Percentiles rank a stretch among this genome's conserved stretches.
Evolutionary conservation across 2,329 filamentous ascomycete genomes (phyloP).

Genomic region (Monosporascus sp.): DNA sequence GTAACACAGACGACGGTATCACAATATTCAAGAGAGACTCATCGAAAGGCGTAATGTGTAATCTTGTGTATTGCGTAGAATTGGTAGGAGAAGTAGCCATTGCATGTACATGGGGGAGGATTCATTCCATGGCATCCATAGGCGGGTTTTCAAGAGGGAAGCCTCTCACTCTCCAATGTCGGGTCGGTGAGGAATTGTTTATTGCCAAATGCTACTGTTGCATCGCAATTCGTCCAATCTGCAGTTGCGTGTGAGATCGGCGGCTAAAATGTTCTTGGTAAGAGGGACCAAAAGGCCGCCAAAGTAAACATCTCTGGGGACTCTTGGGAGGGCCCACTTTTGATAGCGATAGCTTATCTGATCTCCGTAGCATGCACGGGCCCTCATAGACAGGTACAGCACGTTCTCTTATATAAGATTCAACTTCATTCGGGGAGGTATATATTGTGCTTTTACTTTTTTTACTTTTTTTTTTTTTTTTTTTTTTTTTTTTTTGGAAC

Average conservation of each 20-base stretch:
- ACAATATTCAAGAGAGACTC: conserved; percentile 66
- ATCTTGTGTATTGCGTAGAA: conserved; percentile 41
- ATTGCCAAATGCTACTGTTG: not conserved
- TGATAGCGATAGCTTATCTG: not conserved
- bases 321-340: not conserved
- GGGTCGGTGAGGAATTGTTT: not conserved
- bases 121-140: not conserved
- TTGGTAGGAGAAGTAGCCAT: conserved; percentile 4
- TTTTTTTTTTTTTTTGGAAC: conserved; percentile 15
- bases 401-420: not conserved
- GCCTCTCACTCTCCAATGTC: not conserved
- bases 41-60: conserved; percentile 87
- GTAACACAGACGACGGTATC: conserved; percentile 61
- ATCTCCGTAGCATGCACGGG: conserved; percentile 5
- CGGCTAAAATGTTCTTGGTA: not conserved
- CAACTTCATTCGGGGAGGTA: not conserved
- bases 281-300: not conserved
- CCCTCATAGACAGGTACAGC: conserved; percentile 1
- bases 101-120: not conserved
- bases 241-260: not conserved
- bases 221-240: not conserved
- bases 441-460: not conserved
- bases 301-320: no score
- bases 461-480: no score
- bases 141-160: not conserved